Base-by-base conservation (phyloP, 306 rosid genomes). In the Castanopsis chinensis region DNA sequence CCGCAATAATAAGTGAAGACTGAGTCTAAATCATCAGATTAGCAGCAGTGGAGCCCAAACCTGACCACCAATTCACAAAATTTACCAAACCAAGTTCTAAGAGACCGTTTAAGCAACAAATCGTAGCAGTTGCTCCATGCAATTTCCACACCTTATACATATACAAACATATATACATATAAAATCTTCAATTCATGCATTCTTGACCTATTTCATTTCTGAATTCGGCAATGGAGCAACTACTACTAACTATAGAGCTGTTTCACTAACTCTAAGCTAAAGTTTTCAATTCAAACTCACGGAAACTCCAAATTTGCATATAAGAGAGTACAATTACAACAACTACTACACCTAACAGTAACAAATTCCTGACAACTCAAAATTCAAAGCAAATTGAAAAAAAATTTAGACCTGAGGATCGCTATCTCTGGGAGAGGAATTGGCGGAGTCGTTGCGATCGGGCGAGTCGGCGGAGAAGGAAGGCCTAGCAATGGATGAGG, bases 331-430 rank as follows among this genome's bases (percentile, higher is more conserved):
- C 11, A 41, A 41, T 41, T 41, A 41, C 45, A 41, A 41, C 45
- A 41, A 41, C 45, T 41, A 41, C 45, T 8, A 41, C 45, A 41
- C 8, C 45, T 41, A 41, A 41, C 12, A 41, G 45, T 8, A 41
- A 41, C 45, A 41, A 41, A 8, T 41, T 41, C 45, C 45, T 0
- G 45, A 41, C 8, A 41, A 41, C 12, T 41, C 45, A 41, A 41
- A 41, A 41, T 41, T 41, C 1, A 41, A 41, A 19, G 6, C 60
- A 9, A 61, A 10, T 10, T 32, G 72, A 75, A 32, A 51, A 25
- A 25, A 32, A 51, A 49, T 57, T 2, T 14, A 71, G 53, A 90
- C 96, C 94, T 85, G 92, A 84, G 19, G 53, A 77, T 92, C 98
- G 35, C 78, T 19, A 61, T 89, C 92, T 23, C 68, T 73, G 59